phyloP scores from a whole-genome alignment of 768 basidiomycete species.

The Amanita subjunquillea region DNA sequence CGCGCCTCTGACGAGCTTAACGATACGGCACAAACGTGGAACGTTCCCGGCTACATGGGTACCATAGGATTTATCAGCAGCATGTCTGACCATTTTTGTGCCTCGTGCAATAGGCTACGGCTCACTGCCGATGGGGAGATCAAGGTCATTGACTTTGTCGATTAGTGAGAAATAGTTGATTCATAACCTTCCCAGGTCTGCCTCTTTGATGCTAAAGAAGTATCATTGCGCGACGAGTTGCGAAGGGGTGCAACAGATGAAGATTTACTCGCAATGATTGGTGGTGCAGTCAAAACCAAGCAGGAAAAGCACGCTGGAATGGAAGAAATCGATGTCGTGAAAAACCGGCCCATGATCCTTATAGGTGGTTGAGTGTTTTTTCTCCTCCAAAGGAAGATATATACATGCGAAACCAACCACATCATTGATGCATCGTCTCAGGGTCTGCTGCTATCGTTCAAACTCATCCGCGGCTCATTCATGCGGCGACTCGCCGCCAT shows the following conservation, averaged over 20 bases:
- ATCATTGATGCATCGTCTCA: constrained; percentile 11
- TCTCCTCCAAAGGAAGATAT: not conserved
- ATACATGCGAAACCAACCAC: constrained; percentile 4
- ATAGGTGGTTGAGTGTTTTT: constrained; percentile 80
- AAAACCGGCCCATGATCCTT: constrained; percentile 83
- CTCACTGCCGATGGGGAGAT: constrained; percentile 89
- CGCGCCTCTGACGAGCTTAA: constrained; percentile 59
- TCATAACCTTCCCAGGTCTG: constrained; percentile 50
- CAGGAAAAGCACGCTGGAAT: constrained; percentile 79
- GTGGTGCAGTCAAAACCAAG: constrained; percentile 57
- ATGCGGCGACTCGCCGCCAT: not conserved
- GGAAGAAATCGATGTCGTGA: constrained; percentile 67
- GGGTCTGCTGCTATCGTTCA: not conserved
- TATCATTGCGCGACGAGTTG: constrained; percentile 71
- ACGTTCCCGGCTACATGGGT: constrained; percentile 60
- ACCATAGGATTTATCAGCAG: constrained; percentile 83
- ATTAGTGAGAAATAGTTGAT: constrained; percentile 1
- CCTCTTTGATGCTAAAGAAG: constrained; percentile 75
- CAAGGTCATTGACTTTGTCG: constrained; percentile 37
- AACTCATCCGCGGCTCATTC: not conserved
- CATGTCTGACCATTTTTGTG: constrained; percentile 92
- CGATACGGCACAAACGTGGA: constrained; percentile 77
- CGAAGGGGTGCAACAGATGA: constrained; percentile 55
- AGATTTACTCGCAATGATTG: constrained; percentile 50
- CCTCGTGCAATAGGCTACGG: constrained; percentile 73